A percentile compares a stretch with the other conserved stretches of the same genome.
Evolutionary conservation across 2,329 filamentous ascomycete genomes (phyloP).

Genomic region (Cadophora luteo-olivacea): DNA sequence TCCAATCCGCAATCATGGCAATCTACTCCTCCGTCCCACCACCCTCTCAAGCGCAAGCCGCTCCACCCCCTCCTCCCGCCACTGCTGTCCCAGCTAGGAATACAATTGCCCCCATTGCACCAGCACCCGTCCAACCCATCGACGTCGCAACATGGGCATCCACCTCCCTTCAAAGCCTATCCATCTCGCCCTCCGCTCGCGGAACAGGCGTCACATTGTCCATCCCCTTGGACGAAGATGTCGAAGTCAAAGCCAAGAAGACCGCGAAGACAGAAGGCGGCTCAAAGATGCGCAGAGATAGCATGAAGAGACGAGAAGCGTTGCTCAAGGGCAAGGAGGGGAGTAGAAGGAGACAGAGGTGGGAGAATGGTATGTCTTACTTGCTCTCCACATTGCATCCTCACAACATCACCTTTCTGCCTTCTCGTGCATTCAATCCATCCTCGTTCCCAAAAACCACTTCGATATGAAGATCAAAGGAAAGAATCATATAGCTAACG

Average conservation of each 20-base stretch:
- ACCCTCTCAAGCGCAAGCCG: conserved; percentile 47
- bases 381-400: no score
- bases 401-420: no score
- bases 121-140: conserved; percentile 45
- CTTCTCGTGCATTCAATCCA: conserved; percentile 9
- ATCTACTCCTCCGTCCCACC: conserved; percentile 61
- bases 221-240: conserved; percentile 71
- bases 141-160: conserved; percentile 73
- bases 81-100: conserved; percentile 34
- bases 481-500: not conserved
- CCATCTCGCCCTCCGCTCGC: conserved; percentile 60
- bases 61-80: not conserved
- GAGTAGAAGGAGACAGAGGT: conserved; percentile 81
- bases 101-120: no score
- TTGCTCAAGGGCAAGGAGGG: conserved; percentile 91
- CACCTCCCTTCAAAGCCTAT: conserved; percentile 61
- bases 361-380: conserved; percentile 91
- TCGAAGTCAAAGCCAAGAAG: conserved; percentile 12
- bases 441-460: not conserved
- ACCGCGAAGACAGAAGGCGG: conserved; percentile 33
- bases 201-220: conserved; percentile 70
- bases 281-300: conserved; percentile 59
- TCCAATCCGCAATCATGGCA: conserved; percentile 50
- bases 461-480: not conserved
- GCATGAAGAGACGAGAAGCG: conserved; percentile 54